A percentile compares a stretch with the other conserved stretches of the same genome.
phyloP scores from a whole-genome alignment of 208 protist species.

The Wallacemonas sp. region DNA sequence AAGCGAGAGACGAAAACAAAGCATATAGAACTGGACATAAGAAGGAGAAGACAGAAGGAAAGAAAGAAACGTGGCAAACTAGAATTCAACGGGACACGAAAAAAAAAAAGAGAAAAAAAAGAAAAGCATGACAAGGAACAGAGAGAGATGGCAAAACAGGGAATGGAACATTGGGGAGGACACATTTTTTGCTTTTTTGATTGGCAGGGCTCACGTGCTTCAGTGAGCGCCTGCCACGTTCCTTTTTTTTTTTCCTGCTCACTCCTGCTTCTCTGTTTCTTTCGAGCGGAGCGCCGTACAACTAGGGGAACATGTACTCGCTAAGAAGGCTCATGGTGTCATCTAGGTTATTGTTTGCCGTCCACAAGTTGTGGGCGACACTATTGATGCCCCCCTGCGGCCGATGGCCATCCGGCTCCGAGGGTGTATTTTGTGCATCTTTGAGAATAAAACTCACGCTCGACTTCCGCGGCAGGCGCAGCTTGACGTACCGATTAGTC shows the following conservation, averaged over 20 bases:
- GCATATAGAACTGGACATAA: too few species aligned
- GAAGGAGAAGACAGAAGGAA: not conserved
- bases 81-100: not conserved
- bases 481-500: not conserved
- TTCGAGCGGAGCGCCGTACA: not conserved
- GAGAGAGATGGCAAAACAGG: too few species aligned
- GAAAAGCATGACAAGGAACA: not conserved
- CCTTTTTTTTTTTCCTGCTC: too few species aligned
- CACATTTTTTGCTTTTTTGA: too few species aligned
- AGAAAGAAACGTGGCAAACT: not conserved
- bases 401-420: not conserved
- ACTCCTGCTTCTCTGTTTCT: not conserved
- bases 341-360: not conserved
- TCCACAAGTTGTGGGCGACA: not conserved
- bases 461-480: slow-evolving; percentile 8
- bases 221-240: too few species aligned
- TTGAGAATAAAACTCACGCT: slow-evolving; percentile 12
- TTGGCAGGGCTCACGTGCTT: too few species aligned
- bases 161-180: too few species aligned
- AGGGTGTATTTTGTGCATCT: not conserved
- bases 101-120: not conserved
- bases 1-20: too few species aligned
- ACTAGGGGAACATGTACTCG: not conserved
- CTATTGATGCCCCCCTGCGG: not conserved
- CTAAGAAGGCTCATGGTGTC: slow-evolving; percentile 10